phyloP scores from a whole-genome alignment of 208 protist species.

The Naegleria gruberi region DNA sequence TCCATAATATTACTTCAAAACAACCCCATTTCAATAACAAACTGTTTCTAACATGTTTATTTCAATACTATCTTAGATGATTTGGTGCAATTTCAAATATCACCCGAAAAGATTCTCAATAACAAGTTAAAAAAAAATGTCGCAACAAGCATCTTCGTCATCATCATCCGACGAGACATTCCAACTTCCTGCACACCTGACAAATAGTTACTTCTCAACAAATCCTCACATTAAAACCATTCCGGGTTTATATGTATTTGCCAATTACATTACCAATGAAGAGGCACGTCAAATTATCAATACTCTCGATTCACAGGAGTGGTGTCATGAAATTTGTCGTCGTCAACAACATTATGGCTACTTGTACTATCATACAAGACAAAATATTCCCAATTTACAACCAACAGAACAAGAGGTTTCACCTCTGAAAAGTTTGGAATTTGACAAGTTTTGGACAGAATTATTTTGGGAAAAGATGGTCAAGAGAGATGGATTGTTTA shows the following conservation, averaged over 20 bases:
- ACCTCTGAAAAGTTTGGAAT: neutral
- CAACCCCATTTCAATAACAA: neutral
- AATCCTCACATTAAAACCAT: neutral
- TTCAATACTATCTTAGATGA: too few species aligned
- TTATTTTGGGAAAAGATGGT: neutral
- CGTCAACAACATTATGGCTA: slow-evolving; percentile 12
- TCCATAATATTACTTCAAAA: too few species aligned
- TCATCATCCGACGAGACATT: neutral
- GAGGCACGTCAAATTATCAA: neutral
- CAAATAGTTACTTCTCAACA: neutral
- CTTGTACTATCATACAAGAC: neutral
- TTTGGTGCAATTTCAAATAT: too few species aligned
- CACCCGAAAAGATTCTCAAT: too few species aligned
- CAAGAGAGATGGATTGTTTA: neutral
- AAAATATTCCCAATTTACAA: neutral
- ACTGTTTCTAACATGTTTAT: neutral
- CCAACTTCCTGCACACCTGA: neutral
- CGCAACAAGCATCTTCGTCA: neutral
- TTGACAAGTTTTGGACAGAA: neutral
- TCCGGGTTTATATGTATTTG: neutral
- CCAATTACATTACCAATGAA: neutral
- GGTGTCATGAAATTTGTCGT: neutral
- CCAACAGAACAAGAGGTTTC: neutral
- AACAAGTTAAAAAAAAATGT: neutral
- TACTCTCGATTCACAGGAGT: neutral